Base-by-base conservation (phyloP, 176 grass and related monocot genomes). In the Canna indica region DNA sequence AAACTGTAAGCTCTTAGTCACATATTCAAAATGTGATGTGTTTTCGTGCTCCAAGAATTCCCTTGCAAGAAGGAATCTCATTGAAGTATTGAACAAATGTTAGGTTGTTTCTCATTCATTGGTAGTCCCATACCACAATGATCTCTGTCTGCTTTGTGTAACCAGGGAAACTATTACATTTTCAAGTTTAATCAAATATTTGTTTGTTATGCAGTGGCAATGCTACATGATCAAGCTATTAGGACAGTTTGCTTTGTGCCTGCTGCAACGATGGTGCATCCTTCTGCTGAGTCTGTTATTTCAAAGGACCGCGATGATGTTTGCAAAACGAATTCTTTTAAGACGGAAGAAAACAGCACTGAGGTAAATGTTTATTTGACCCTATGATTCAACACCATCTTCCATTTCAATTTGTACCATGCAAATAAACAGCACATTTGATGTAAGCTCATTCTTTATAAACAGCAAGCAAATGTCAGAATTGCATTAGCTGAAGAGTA, bases 271-370 rank as follows among this genome's bases (percentile, higher is more conserved):
- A 70, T 70, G 0, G 59, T 67, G 20, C 83, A 72, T 74, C 88
- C 76, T 67, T 84, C 79, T 77, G 81, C 84, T 7, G 67, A 71
- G 0, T 79, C 84, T 7, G 76, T 87, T 22, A 60, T 91, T 5
- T 82, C 81, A 5, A 76, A 81, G 31, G 78, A 83, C 63, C 75
- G 80, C 26, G 29, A 36, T 16, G 54, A 73, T 11, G 48, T 73
- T 50, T 67, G 69, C 12, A 76, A 78, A 60, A 65, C 62, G 10
- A 64, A 45, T 29, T 46, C 53, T 2, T 68, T 61, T 0, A 31
- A 80, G 1, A 90, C 83, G 81, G 88, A 66, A 30, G 83, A 86
- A 13, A 79, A 84, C 70, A 81, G 75, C 34, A 59, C 75, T 42
- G 77, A 81, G 20, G 83, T 83, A 68, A 45, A 80, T 45, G 59